phyloP scores from a whole-genome alignment of 352 stramenopile species.

The Phytophthora pluvialis region DNA sequence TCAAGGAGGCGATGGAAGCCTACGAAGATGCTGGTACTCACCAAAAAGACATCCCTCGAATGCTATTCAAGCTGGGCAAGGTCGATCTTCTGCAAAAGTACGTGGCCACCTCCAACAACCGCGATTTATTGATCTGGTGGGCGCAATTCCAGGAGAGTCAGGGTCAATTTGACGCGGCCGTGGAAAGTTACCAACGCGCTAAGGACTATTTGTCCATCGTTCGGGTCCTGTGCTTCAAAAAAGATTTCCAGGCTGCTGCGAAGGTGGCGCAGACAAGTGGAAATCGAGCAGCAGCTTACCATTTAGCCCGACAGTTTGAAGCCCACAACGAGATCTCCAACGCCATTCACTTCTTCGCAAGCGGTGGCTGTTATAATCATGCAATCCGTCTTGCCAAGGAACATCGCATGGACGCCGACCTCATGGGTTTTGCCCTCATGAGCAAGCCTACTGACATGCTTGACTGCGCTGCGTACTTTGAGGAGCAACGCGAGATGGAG shows the following conservation, averaged over 20 bases:
- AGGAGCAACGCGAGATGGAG: slow-evolving; percentile 91
- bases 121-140: slow-evolving; percentile 92
- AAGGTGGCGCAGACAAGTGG: slow-evolving; percentile 86
- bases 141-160: slow-evolving; percentile 93
- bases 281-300: slow-evolving; percentile 82
- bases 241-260: slow-evolving; percentile 84
- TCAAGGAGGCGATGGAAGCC: slow-evolving; percentile 91
- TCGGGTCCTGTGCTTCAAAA: slow-evolving; percentile 91
- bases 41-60: slow-evolving; percentile 92
- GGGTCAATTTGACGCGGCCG: slow-evolving; percentile 86
- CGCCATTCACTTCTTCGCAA: slow-evolving; percentile 93
- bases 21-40: slow-evolving; percentile 92
- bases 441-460: slow-evolving; percentile 88
- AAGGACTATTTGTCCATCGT: slow-evolving; percentile 92
- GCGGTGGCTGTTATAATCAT: slow-evolving; percentile 92
- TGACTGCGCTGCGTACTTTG: slow-evolving; percentile 93
- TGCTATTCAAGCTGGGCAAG: slow-evolving; percentile 91
- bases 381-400: slow-evolving; percentile 93
- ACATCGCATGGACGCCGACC: slow-evolving; percentile 89
- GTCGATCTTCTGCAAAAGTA: slow-evolving; percentile 93
- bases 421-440: slow-evolving; percentile 93
- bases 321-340: slow-evolving; percentile 77
- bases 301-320: slow-evolving; percentile 91
- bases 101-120: slow-evolving; percentile 86
- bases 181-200: slow-evolving; percentile 89